phyloP scores from a whole-genome alignment of 768 basidiomycete genomes.

The Auricularia sp. region DNA sequence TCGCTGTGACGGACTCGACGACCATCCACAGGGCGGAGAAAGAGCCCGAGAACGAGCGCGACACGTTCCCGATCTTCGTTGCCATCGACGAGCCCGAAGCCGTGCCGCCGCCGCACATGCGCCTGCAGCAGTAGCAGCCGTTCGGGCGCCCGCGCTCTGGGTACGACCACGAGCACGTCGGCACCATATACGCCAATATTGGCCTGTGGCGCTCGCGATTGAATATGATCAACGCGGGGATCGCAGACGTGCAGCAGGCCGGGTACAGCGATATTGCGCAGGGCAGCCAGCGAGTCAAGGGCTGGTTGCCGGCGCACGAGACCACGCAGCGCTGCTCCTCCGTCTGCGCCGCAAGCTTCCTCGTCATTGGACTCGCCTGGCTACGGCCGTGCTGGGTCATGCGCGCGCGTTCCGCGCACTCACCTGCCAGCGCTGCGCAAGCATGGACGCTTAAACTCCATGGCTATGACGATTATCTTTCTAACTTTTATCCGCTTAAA shows the following conservation, averaged over 20 bases:
- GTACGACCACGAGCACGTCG: conserved; percentile 54
- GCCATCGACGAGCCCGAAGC: conserved; percentile 17
- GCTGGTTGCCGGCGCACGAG: conserved; percentile 50
- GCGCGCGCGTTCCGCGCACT: too few species aligned
- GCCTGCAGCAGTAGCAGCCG: conserved; percentile 56
- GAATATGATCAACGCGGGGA: conserved; percentile 65
- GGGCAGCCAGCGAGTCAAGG: conserved; percentile 51
- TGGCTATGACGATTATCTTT: too few species aligned
- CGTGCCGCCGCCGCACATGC: conserved; percentile 50
- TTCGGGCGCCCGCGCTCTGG: conserved; percentile 71
- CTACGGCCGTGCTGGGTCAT: too few species aligned
- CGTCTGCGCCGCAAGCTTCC: too few species aligned
- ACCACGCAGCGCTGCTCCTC: too few species aligned
- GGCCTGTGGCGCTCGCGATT: conserved; percentile 58
- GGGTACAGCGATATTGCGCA: conserved; percentile 65
- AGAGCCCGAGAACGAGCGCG: neutral
- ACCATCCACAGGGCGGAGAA: conserved; percentile 4
- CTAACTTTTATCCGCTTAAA: too few species aligned
- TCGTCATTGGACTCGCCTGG: too few species aligned
- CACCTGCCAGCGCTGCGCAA: too few species aligned
- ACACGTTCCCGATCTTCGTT: conserved; percentile 11
- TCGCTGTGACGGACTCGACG: neutral
- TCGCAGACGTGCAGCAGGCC: conserved; percentile 54
- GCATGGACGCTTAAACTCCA: too few species aligned
- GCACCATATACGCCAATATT: conserved; percentile 58